A percentile compares a stretch with the other conserved stretches of the same genome.
phyloP scores from a whole-genome alignment of 768 basidiomycete species.

The Mycena vulgaris region DNA sequence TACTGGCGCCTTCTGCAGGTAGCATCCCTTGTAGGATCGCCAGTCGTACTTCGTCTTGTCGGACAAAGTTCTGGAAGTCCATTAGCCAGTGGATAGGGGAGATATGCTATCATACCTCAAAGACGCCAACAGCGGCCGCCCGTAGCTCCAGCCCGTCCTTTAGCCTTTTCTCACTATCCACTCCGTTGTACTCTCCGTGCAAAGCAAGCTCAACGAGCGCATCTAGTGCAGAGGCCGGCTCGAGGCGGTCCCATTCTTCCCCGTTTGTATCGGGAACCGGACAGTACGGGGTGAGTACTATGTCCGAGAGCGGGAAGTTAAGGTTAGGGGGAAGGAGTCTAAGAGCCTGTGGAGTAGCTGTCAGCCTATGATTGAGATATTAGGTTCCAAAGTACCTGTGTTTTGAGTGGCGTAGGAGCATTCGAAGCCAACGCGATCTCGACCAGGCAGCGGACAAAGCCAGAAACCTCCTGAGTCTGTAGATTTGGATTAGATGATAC shows the following conservation, averaged over 20 bases:
- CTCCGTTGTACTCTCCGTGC: slow-evolving; percentile 91
- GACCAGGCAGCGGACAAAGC: slow-evolving; percentile 83
- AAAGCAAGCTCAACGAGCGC: slow-evolving; percentile 86
- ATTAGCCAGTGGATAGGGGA: slow-evolving; percentile 12
- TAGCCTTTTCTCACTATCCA: slow-evolving; percentile 68
- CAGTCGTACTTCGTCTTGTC: slow-evolving; percentile 78
- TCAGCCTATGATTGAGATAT: slow-evolving; percentile 30
- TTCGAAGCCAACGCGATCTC: slow-evolving; percentile 96
- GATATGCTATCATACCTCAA: slow-evolving; percentile 72
- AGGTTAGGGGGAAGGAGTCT: slow-evolving; percentile 62
- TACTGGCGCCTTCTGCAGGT: slow-evolving; percentile 65
- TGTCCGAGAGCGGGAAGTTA: slow-evolving; percentile 75
- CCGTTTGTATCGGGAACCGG: slow-evolving; percentile 88
- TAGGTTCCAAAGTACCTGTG: slow-evolving; percentile 71
- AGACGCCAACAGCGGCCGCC: slow-evolving; percentile 82
- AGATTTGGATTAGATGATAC: slow-evolving; percentile 9
- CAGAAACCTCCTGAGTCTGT: slow-evolving; percentile 70
- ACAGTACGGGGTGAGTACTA: slow-evolving; percentile 81
- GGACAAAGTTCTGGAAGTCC: slow-evolving; percentile 75
- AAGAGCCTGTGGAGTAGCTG: slow-evolving; percentile 53
- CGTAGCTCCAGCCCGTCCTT: slow-evolving; percentile 83
- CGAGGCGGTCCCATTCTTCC: slow-evolving; percentile 94
- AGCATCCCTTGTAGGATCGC: slow-evolving; percentile 83
- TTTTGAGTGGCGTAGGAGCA: slow-evolving; percentile 89
- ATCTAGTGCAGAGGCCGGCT: slow-evolving; percentile 85